phyloP scores from a whole-genome alignment of 148 eudicot genomes.

The Heliamphora exappendiculata region DNA sequence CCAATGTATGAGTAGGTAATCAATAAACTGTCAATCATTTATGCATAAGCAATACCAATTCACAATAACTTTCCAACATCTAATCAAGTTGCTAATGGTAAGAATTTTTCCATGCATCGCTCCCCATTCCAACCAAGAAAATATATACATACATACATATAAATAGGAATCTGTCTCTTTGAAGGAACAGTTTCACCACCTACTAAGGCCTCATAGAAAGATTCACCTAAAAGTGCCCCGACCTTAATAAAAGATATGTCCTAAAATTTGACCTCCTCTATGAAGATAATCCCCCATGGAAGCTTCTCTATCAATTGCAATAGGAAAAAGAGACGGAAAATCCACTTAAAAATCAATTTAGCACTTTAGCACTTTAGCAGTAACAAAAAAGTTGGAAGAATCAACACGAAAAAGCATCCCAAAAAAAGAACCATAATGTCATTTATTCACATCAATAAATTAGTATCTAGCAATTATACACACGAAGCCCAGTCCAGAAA shows the following conservation, averaged over 20 bases:
- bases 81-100: neutral
- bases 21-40: neutral
- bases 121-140: too few relatives aligned
- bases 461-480: too few relatives aligned
- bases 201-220: neutral
- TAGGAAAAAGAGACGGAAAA: too few relatives aligned
- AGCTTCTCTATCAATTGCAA: too few relatives aligned
- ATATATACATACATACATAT: too few relatives aligned
- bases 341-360: too few relatives aligned
- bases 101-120: neutral
- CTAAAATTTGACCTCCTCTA: too few relatives aligned
- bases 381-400: neutral
- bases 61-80: neutral
- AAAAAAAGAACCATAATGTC: neutral
- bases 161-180: neutral
- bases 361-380: too few relatives aligned
- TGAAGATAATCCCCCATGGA: too few relatives aligned
- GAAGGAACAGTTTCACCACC: neutral
- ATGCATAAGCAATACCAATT: neutral
- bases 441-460: neutral
- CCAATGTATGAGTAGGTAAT: neutral
- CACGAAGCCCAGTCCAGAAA: neutral
- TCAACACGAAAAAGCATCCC: neutral
- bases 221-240: neutral
- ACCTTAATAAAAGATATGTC: too few relatives aligned